A percentile compares a stretch with the other conserved stretches of the same genome.
phyloP scores from a whole-genome alignment of 2,329 filamentous ascomycete genomes.

The Chaetomiaceae sp. region DNA sequence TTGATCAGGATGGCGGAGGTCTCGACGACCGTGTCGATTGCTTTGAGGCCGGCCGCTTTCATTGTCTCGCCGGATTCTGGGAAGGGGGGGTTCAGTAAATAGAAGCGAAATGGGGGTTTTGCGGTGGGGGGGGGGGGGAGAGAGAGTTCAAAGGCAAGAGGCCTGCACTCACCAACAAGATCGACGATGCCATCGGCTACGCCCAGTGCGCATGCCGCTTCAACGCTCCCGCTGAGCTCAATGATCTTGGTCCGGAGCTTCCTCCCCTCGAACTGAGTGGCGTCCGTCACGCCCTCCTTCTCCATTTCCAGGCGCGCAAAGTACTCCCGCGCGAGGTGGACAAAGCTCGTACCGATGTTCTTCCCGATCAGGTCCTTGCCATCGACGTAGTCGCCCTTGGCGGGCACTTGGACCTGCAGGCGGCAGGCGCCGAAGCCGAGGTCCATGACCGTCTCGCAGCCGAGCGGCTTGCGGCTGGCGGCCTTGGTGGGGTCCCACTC shows the following conservation, averaged over 20 bases:
- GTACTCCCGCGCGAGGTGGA: slow-evolving; percentile 75
- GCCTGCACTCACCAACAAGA: slow-evolving; percentile 70
- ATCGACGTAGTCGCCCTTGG: slow-evolving; percentile 67
- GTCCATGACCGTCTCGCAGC: slow-evolving; percentile 83
- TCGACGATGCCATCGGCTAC: slow-evolving; percentile 97
- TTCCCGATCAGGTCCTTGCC: slow-evolving; percentile 80
- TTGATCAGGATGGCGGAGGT: slow-evolving; percentile 89
- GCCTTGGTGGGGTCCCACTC: slow-evolving; percentile 38
- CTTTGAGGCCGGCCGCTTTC: slow-evolving; percentile 88
- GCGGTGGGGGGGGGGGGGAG: not conserved
- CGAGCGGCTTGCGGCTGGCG: slow-evolving; percentile 45
- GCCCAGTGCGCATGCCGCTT: slow-evolving; percentile 91
- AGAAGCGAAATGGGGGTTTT: not conserved
- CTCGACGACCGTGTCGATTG: slow-evolving; percentile 88
- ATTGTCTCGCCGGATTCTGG: slow-evolving; percentile 96
- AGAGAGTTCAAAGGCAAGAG: not conserved
- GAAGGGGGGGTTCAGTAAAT: not conserved
- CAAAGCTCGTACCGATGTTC: slow-evolving; percentile 95
- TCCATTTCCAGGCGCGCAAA: slow-evolving; percentile 71
- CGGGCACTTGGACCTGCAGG: slow-evolving; percentile 93
- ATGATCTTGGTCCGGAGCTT: slow-evolving; percentile 83
- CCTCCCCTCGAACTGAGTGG: slow-evolving; percentile 33
- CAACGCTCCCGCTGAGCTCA: slow-evolving; percentile 92
- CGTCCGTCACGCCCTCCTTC: slow-evolving; percentile 37
- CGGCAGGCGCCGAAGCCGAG: slow-evolving; percentile 87